Evolutionary conservation across 1,284 basidiomycete species (phyloP), one percentile per base, ranked within the genome.

Genomic region (Apiotrichum gamsii): DNA sequence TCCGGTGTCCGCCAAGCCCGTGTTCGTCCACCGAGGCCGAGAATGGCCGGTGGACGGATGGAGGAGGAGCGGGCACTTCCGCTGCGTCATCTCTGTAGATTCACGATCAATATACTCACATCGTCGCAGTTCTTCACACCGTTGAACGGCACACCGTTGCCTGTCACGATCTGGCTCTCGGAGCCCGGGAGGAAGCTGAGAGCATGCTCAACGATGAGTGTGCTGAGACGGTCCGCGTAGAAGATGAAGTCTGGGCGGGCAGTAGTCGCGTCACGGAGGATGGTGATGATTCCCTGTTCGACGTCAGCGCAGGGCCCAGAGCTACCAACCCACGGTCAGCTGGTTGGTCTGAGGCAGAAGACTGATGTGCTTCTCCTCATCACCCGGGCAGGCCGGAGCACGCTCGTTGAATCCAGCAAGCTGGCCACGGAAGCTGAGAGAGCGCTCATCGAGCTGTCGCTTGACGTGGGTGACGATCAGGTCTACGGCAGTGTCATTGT

Each of bases 381-480:
- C 47, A 8, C 59, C 58, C 20, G 62, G 59, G 33, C 30, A 20
- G 5, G 49, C 52, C 9, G 47, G 46, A 19, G 40, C 37, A 34
- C 18, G 32, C 11, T 61, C 59, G 16, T 57, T 51, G 25, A 58
- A 43, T 24, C 54, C 54, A 6, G 57, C 67, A 60, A 93, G 79
- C 59, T 82, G 79, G 53, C 80, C 77, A n/a, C 90, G 76, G 65
- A 94, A 84, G 38, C 79, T 77, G 23, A 82, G 79, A 2, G 83
- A 79, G 4, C 90, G 81, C 43, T 87, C 83, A 44, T 83, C 80
- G 20, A 97, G 78, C 69, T 96, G 85, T 1, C 84, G 80, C 41
- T 84, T 81, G 53, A 97, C 82, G 65, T 97, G 94, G 2, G 89
- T 90, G 19, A 86, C 83, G 47, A 98, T 90, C 18, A 98, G 77